phyloP scores from a whole-genome alignment of 371 early-diverging fungal species.

The Mortierella polycephala region DNA sequence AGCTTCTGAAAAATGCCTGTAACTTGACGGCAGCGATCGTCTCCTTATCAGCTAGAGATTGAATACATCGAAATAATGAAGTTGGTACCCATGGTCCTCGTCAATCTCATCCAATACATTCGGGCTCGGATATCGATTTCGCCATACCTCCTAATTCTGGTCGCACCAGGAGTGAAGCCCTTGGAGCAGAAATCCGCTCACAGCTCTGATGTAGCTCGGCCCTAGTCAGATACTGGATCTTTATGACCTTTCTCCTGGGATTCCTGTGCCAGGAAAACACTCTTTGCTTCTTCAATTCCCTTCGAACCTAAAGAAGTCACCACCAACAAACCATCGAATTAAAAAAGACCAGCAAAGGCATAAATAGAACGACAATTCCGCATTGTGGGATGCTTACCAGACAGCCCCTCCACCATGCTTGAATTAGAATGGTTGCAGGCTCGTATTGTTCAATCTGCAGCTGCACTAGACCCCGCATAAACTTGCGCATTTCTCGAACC shows the following conservation, averaged over 20 bases:
- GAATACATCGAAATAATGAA: background rate
- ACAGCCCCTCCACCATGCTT: slow-evolving; percentile 54
- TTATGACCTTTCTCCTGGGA: slow-evolving; percentile 26
- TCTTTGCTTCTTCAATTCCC: slow-evolving; percentile 38
- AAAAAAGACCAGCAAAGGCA: too few species aligned
- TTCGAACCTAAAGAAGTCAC: slow-evolving; percentile 30
- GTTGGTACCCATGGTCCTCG: too few species aligned
- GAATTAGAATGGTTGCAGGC: slow-evolving; percentile 51
- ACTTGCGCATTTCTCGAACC: slow-evolving; percentile 54
- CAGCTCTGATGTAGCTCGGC: slow-evolving; percentile 43
- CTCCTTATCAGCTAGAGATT: slow-evolving; percentile 35
- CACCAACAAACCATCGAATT: too few species aligned
- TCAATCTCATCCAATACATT: background rate
- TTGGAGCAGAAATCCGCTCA: slow-evolving; percentile 41
- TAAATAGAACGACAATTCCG: too few species aligned
- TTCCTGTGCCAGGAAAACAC: slow-evolving; percentile 51
- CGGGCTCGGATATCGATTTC: too few species aligned
- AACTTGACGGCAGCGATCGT: slow-evolving; percentile 38
- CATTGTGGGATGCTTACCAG: slow-evolving; percentile 20
- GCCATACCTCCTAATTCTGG: slow-evolving; percentile 35
- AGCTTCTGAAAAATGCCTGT: slow-evolving; percentile 44
- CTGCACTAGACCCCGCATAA: slow-evolving; percentile 50
- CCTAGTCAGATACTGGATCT: slow-evolving; percentile 39
- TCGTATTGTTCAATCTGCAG: slow-evolving; percentile 51
- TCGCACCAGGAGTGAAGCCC: slow-evolving; percentile 37